Base-by-base conservation (phyloP, 23 red algal genomes). In the Gracilaria caudata region DNA sequence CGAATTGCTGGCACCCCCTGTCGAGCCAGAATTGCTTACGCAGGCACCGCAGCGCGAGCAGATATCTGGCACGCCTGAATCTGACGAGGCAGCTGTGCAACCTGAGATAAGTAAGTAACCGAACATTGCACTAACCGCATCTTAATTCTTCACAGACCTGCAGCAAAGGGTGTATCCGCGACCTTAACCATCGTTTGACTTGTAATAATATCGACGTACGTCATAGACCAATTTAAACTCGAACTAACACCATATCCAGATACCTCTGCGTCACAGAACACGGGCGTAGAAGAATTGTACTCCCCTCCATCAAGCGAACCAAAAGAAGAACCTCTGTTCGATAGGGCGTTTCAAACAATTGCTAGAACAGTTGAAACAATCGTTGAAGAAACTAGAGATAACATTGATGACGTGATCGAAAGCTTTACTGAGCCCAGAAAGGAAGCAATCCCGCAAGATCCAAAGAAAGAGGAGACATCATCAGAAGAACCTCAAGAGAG, bases 361-460 rank as follows among this genome's bases (percentile, higher is more conserved):
- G 63, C 85, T 41, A 63, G 21, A 56, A 72, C 40, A 13, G 74
- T 78, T 20, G 85, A 89, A 44, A 43, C 85, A 34, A 24, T 51
- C 49, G 51, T 64, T 41, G 71, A 89, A 37, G 53, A 61, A 41
- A 54, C 35, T 49, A 79, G 37, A 23, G 53, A 64, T 79, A 35
- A 17, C 37, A 72, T 40, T 49, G 74, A 30, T 49, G 85, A 64
- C 17, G 70, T 55, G 1, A 43, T 51, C 8, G 56, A 80, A 80
- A 63, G 40, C 36, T 61, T 80, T 12, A 58, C 33, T 11, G 46
- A 54, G 51, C 11, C 35, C 20, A 58, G 36, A n/a, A 60, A 33
- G 77, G 35, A 60, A 16, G 28, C 29, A 5, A 57, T 25, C 34
- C 26, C 30, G 9, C 12, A 36, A 16, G 61, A 66, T 33, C 13